Evolutionary conservation across 1,284 basidiomycete species (phyloP), one percentile per base, ranked within the genome.

Genomic region (Mycosarcoma mackinlayi): DNA sequence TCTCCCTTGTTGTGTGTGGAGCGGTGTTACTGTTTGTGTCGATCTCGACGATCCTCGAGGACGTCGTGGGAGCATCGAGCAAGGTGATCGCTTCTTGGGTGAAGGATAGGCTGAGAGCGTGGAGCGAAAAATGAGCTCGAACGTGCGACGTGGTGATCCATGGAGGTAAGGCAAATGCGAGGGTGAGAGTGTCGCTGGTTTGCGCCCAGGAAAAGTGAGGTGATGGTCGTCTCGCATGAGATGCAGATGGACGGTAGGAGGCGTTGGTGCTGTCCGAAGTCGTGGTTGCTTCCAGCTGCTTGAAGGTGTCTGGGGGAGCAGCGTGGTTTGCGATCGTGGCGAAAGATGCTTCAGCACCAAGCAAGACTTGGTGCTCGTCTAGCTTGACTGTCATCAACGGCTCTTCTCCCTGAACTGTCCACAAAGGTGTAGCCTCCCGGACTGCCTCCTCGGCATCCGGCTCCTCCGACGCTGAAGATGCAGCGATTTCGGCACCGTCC

Each of bases 201-300:
- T 98, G 94, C 0, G 89, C 92, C 94, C 94, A 98, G 0, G 91
- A 91, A 83, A 93, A 96, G 1, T 67, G 72, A 3, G 74, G 69
- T 2, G 63, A 51, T 34, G 42, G 27, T 6, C 60, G 63, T 33
- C 59, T 42, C 35, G 49, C 65, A 37, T 23, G 46, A 4, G 58
- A 18, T 21, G 34, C 34, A 21, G 28, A 9, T 3, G 24, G 9
- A 4, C 40, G 3, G n/a, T 23, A 4, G 7, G 30, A 14, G 13
- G 42, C n/a, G 8, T 28, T 7, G 23, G 88, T 6, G 88, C 61
- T 52, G 28, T 27, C 24, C 34, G 40, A 28, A 44, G 33, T 9
- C 16, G 39, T 11, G 21, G n/a, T 34, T 24, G 8, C 39, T 35
- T 27, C n/a, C 30, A 33, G 31, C 37, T 30, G 37, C 19, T 21